Percentiles rank a stretch among this genome's conserved stretches.
Conservation (phyloP, 2,329 filamentous ascomycete genomes). For the Laburnicola sp. region DNA sequence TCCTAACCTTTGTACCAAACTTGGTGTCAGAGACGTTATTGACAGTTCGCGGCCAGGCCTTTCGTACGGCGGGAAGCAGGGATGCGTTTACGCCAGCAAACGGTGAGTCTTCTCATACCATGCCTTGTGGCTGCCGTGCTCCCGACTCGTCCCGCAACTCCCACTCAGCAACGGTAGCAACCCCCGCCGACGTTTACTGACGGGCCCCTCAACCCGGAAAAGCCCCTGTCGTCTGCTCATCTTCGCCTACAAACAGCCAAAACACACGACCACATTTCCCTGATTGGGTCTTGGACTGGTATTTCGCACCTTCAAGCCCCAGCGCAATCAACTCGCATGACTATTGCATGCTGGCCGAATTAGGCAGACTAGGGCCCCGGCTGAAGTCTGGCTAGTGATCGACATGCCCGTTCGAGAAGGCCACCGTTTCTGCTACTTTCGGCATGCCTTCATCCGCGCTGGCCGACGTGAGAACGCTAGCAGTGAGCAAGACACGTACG, state of each 20-base stretch:
- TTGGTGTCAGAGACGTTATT: not conserved
- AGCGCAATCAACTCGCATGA: conserved; percentile 14
- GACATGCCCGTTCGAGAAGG: conserved; percentile 23
- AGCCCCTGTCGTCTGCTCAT: conserved; percentile 1
- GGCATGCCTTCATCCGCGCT: conserved; percentile 3
- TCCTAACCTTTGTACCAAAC: not conserved
- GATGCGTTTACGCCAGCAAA: conserved; percentile 32
- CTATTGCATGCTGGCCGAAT: conserved; percentile 22
- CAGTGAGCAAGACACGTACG: not conserved
- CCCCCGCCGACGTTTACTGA: conserved; percentile 12
- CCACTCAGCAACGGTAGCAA: conserved; percentile 17
- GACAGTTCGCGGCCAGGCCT: not conserved
- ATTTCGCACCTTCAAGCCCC: conserved; percentile 10
- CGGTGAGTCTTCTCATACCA: conserved; percentile 37
- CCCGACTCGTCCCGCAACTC: conserved; percentile 37
- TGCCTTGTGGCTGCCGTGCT: conserved; percentile 34
- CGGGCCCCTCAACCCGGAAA: conserved; percentile 8
- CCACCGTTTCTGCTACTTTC: conserved; percentile 21
- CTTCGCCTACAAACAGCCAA: conserved; percentile 12
- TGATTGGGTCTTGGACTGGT: conserved; percentile 17
- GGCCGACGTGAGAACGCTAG: not conserved
- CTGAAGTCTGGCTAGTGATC: conserved; percentile 33
- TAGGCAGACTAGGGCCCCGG: conserved; percentile 21
- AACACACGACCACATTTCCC: conserved; percentile 1
- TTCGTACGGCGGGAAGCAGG: conserved; percentile 33